Base-by-base conservation (phyloP, 2,329 filamentous ascomycete genomes). In the Colletotrichum sublineola region DNA sequence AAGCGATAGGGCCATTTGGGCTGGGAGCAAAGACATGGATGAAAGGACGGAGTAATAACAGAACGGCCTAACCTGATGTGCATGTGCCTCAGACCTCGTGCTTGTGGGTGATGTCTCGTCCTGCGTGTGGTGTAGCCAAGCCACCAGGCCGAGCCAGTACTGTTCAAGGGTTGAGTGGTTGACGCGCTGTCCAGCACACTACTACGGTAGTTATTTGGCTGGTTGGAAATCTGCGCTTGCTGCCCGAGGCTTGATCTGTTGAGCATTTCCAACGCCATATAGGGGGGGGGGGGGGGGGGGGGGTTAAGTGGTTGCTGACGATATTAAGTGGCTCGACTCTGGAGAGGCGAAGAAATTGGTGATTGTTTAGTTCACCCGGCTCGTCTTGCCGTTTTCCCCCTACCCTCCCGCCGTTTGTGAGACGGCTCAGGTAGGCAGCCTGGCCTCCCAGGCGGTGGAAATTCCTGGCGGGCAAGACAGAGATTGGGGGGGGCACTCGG, bases 281-380 rank as follows among this genome's bases (percentile, higher is more conserved):
- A 12, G 42, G 57, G 24, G 36, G 36, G 24, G 24, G 36, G 36
- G 24, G 24, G n/a, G 42, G 57, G 24, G 42, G 57, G 24, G 36
- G 36, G 24, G 24, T 24, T 24, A 24, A 24, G 24, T 36, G 36
- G 36, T 6, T 7, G 36, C 7, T 12, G 33, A 44, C 24, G 24
- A 29, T 40, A 24, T 20, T 20, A 20, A 24, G 1, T 33, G 33
- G 24, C 15, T 46, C 14, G 36, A 33, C n/a, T 15, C 14, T 38
- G 20, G 20, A 6, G 20, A 56, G 18, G 5, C 68, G 71, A 64
- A 73, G 71, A 73, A 72, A 72, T 72, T 68, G n/a, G 15, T 61
- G 38, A 72, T 72, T 71, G 60, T 68, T n/a, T 56, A 40, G 50
- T 31, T 52, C 12, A 18, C 12, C 24, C 50, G 44, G 18, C 24